Evolutionary conservation across 169 alveolate genomes (phyloP).

Genomic region (Plasmodium cynomolgi): DNA sequence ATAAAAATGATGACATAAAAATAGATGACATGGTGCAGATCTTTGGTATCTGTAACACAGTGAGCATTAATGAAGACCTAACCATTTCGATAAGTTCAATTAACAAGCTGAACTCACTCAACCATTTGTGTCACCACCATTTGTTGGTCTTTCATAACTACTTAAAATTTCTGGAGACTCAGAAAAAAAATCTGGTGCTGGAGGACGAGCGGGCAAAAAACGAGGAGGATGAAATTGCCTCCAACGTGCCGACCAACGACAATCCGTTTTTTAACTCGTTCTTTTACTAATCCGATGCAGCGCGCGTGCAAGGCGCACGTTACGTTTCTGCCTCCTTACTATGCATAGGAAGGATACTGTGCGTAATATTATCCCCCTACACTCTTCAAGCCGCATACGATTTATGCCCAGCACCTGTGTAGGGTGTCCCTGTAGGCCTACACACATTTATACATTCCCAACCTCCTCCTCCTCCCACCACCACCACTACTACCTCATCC

Average conservation of each 20-base stretch:
- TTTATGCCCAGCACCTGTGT: background rate
- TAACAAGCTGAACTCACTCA: slow-evolving; percentile 46
- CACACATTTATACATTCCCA: background rate
- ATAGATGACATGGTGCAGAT: slow-evolving; percentile 48
- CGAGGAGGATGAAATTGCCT: slow-evolving; percentile 19
- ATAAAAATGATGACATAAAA: slow-evolving; percentile 46
- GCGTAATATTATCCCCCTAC: background rate
- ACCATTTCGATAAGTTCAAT: slow-evolving; percentile 65
- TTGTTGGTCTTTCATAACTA: slow-evolving; percentile 65
- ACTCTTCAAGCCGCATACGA: background rate
- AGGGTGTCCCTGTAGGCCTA: background rate
- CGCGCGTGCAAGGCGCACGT: background rate
- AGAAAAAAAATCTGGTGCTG: slow-evolving; percentile 16
- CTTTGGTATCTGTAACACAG: slow-evolving; percentile 66
- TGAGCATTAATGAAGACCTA: slow-evolving; percentile 68
- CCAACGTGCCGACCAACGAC: slow-evolving; percentile 9
- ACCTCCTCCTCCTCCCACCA: no score
- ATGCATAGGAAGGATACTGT: background rate
- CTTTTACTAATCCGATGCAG: slow-evolving; percentile 13
- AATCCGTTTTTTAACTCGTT: slow-evolving; percentile 56
- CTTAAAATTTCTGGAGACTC: slow-evolving; percentile 46
- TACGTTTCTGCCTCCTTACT: background rate
- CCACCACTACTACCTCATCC: background rate
- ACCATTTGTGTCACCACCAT: slow-evolving; percentile 72
- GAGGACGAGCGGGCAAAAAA: slow-evolving; percentile 34